These are phyloP conservation scores for Juglanconis sp. DNA, from an alignment of 2,329 filamentous ascomycete species.

Conservation along the genomic window DNA sequence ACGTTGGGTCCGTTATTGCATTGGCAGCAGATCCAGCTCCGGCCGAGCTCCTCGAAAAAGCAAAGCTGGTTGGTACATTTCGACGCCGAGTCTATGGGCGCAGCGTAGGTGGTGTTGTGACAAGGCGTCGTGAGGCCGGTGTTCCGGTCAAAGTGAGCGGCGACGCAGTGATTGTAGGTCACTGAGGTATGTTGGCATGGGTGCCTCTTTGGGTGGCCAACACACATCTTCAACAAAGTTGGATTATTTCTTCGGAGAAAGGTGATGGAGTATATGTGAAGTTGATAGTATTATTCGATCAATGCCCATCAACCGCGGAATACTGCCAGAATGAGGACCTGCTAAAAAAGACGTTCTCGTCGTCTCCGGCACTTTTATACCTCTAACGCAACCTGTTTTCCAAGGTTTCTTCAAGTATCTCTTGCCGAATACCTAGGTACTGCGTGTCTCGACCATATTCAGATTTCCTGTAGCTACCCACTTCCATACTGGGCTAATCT, in stretches of 20 bases:
- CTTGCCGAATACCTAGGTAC: neutral
- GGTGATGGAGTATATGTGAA: too few relatives aligned
- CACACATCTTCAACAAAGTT: conserved; percentile 41
- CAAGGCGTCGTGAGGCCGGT: conserved; percentile 51
- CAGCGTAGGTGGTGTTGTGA: conserved; percentile 44
- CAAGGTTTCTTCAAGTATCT: neutral
- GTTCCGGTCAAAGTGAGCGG: conserved; percentile 44
- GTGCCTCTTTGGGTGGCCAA: conserved; percentile 52
- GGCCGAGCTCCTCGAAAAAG: conserved; percentile 46
- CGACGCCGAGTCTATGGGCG: conserved; percentile 39
- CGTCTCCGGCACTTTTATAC: neutral
- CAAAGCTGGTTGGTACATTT: conserved; percentile 51
- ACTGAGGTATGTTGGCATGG: conserved; percentile 53
- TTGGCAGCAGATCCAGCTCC: conserved; percentile 52
- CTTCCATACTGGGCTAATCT: neutral
- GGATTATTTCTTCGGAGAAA: too few relatives aligned
- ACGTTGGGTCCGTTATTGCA: conserved; percentile 50
- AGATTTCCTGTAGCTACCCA: neutral
- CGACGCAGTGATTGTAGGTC: conserved; percentile 53
- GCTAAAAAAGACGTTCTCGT: too few relatives aligned
- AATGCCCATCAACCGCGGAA: too few relatives aligned
- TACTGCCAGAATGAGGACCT: too few relatives aligned
- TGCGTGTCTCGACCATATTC: neutral
- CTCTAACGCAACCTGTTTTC: too few relatives aligned
- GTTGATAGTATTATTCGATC: too few relatives aligned